phyloP scores from a whole-genome alignment of 2,329 filamentous ascomycete genomes.

The Pezicula carpinea region DNA sequence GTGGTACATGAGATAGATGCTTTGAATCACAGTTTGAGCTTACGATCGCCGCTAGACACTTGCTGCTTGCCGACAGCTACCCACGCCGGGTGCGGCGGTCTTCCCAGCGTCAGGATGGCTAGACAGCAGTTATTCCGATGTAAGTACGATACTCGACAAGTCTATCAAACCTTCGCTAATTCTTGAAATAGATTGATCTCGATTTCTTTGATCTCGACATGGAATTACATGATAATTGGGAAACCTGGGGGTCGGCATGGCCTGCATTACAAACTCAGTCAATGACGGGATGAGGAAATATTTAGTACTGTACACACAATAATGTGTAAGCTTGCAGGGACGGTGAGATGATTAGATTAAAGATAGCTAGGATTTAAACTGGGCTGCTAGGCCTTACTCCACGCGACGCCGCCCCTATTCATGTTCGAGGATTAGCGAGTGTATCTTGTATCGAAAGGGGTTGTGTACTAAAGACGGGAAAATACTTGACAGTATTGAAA shows the following conservation, averaged over 20 bases:
- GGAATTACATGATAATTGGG: not conserved
- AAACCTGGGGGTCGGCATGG: not conserved
- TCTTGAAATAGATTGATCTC: not conserved
- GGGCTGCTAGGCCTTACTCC: too few species aligned
- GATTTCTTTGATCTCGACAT: constrained; percentile 4
- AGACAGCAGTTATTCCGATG: not conserved
- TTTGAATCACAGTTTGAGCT: not conserved
- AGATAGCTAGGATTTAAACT: too few species aligned
- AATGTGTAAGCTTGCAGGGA: too few species aligned
- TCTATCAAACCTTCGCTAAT: not conserved
- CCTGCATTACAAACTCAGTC: too few species aligned
- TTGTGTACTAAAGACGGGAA: too few species aligned
- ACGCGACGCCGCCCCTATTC: too few species aligned
- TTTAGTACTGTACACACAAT: too few species aligned
- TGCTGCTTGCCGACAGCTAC: not conserved
- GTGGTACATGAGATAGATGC: not conserved
- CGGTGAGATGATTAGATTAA: too few species aligned
- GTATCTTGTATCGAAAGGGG: too few species aligned
- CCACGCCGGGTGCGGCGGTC: not conserved
- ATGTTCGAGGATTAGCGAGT: too few species aligned
- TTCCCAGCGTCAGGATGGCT: not conserved
- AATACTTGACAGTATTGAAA: too few species aligned
- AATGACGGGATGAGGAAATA: too few species aligned
- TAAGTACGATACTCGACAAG: not conserved
- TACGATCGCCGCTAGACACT: not conserved